Conservation (phyloP, 2,329 filamentous ascomycete genomes). For the Magnaporthales sp. region DNA sequence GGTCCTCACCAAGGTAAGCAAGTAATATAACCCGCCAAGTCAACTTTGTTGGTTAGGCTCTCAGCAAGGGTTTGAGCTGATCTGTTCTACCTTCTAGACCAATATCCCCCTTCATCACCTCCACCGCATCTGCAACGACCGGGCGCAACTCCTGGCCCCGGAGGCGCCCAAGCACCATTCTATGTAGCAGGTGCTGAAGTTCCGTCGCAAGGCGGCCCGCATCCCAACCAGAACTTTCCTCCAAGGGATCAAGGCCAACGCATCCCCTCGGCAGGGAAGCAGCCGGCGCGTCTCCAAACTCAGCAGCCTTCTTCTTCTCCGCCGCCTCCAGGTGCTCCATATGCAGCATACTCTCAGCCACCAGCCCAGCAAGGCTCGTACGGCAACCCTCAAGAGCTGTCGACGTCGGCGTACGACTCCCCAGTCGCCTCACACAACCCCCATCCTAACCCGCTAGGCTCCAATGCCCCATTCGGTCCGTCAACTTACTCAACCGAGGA, state of each 20-base stretch:
- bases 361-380: conserved; percentile 60
- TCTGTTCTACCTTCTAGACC: conserved; percentile 16
- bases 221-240: conserved; percentile 38
- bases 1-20: conserved; percentile 36
- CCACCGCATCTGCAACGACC: conserved; percentile 47
- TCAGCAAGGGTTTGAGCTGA: not conserved
- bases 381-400: conserved; percentile 66
- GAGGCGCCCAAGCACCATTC: conserved; percentile 40
- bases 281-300: conserved; percentile 42
- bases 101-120: conserved; percentile 40
- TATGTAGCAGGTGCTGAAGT: conserved; percentile 55
- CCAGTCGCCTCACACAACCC: conserved; percentile 52
- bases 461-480: conserved; percentile 29
- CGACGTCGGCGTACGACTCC: conserved; percentile 69
- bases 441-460: conserved; percentile 31
- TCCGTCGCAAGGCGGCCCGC: conserved; percentile 27
- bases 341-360: conserved; percentile 29
- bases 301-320: conserved; percentile 22
- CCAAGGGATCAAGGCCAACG: conserved; percentile 42
- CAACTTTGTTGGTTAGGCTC: not conserved
- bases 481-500: conserved; percentile 25
- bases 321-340: conserved; percentile 40
- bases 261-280: conserved; percentile 33
- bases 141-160: conserved; percentile 41
- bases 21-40: not conserved